Percentiles rank a stretch among this genome's conserved stretches.
Conservation (phyloP, 805 yeast species). For the Lachancea quebecensis region DNA sequence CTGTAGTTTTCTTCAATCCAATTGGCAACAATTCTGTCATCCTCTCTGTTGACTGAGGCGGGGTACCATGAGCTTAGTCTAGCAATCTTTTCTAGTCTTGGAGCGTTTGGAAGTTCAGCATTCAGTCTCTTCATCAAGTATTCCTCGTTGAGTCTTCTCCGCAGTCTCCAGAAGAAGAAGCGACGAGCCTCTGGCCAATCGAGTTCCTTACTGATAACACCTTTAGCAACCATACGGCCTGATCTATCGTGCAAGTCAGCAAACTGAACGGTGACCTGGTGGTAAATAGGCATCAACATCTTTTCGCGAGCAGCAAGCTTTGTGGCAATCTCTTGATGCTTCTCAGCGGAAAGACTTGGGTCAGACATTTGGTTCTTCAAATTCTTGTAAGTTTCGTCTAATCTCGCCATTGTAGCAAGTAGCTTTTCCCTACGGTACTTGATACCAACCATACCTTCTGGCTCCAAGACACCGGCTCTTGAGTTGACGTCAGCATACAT, state of each 20-base stretch:
- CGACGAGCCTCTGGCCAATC: conserved; percentile 87
- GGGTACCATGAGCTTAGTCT: conserved; percentile 87
- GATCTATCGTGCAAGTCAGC: conserved; percentile 98
- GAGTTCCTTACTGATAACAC: conserved; percentile 76
- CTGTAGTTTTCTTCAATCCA: conserved; percentile 81
- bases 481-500: conserved; percentile 97
- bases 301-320: conserved; percentile 74
- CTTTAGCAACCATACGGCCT: conserved; percentile 95
- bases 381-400: conserved; percentile 68
- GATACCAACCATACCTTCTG: conserved; percentile 98
- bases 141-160: conserved; percentile 92
- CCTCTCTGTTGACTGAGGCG: conserved; percentile 53
- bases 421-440: conserved; percentile 93
- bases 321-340: conserved; percentile 55
- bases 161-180: conserved; percentile 97
- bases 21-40: conserved; percentile 71
- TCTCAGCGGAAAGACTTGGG: conserved; percentile 50
- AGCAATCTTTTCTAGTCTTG: conserved; percentile 76
- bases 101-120: conserved; percentile 50
- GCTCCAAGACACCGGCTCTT: conserved; percentile 97
- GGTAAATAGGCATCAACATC: conserved; percentile 75
- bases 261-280: conserved; percentile 89
- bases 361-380: conserved; percentile 56
- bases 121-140: conserved; percentile 71
- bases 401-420: conserved; percentile 82